A percentile compares a stretch with the other conserved stretches of the same genome.
These are phyloP conservation scores for Penicillium frequentans DNA, from an alignment of 2,329 filamentous ascomycete genomes.

Conservation along the genomic window DNA sequence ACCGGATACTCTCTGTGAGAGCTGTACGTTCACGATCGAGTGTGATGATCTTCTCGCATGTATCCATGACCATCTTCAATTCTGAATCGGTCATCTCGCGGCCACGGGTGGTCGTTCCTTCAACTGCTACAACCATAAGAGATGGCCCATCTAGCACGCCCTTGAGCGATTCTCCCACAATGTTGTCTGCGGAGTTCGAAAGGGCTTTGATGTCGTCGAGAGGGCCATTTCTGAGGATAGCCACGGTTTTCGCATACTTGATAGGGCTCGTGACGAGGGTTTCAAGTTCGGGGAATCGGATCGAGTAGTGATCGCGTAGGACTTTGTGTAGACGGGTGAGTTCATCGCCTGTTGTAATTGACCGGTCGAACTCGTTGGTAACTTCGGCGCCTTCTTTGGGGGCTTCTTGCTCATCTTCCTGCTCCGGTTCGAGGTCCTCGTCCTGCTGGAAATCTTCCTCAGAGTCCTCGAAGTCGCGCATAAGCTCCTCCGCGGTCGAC, in stretches of 20 bases:
- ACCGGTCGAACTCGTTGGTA: conserved; percentile 79
- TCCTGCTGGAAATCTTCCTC: conserved; percentile 11
- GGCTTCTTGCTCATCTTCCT: conserved; percentile 47
- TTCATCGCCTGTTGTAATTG: conserved; percentile 90
- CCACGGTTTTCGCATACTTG: conserved; percentile 92
- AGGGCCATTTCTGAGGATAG: conserved; percentile 88
- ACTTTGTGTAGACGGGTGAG: conserved; percentile 94
- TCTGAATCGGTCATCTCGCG: conserved; percentile 73
- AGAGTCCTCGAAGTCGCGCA: conserved; percentile 82
- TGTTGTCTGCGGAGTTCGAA: conserved; percentile 74
- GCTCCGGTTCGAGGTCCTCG: background rate
- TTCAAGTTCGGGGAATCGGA: conserved; percentile 90
- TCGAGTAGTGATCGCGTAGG: conserved; percentile 92
- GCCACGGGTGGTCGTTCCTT: conserved; percentile 86
- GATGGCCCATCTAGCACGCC: conserved; percentile 84
- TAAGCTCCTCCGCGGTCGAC: conserved; percentile 90
- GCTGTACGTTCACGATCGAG: conserved; percentile 84
- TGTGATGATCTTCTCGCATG: conserved; percentile 84
- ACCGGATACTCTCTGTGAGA: conserved; percentile 91
- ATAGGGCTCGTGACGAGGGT: conserved; percentile 85
- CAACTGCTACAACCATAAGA: conserved; percentile 92
- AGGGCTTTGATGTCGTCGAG: conserved; percentile 83
- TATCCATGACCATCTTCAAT: conserved; percentile 69
- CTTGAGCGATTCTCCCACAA: conserved; percentile 72
- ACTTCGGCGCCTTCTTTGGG: conserved; percentile 64